Evolutionary conservation across 345 rosid species (phyloP).

Genomic region (Aurinia saxatilis): DNA sequence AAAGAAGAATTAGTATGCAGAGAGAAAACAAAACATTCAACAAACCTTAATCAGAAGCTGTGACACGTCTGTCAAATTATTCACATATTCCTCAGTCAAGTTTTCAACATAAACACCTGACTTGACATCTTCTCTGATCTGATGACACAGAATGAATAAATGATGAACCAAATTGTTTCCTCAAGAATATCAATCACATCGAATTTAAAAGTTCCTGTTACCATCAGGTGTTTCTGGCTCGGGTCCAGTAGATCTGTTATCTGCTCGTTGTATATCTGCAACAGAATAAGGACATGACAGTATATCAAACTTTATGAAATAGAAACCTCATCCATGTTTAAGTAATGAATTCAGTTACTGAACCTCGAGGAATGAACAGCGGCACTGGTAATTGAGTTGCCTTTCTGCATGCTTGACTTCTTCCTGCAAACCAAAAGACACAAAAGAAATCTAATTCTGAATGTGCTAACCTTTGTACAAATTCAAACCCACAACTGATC

Average conservation of each 20-base stretch:
- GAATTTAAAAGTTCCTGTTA: slow-evolving; percentile 13
- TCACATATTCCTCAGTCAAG: slow-evolving; percentile 63
- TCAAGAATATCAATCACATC: not conserved
- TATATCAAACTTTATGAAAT: not conserved
- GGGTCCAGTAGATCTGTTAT: slow-evolving; percentile 84
- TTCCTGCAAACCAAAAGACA: slow-evolving; percentile 38
- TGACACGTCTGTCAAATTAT: slow-evolving; percentile 57
- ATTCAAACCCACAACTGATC: not conserved
- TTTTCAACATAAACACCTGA: slow-evolving; percentile 80
- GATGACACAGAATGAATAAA: slow-evolving; percentile 6
- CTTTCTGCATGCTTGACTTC: slow-evolving; percentile 55
- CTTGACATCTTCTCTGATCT: slow-evolving; percentile 90
- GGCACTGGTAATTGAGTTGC: slow-evolving; percentile 81
- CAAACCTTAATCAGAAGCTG: slow-evolving; percentile 66
- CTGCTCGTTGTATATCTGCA: slow-evolving; percentile 88
- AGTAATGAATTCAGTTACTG: not conserved
- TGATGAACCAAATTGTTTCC: not conserved
- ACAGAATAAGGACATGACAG: slow-evolving; percentile 2
- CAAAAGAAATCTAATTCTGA: not conserved
- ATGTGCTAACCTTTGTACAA: not conserved
- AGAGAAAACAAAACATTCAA: not conserved
- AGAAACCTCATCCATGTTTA: not conserved
- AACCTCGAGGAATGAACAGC: slow-evolving; percentile 88
- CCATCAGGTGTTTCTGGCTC: slow-evolving; percentile 67
- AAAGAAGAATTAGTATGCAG: not conserved